Evolutionary conservation across 2,329 filamentous ascomycete genomes (phyloP).

Genomic region (Pyricularia grisea): DNA sequence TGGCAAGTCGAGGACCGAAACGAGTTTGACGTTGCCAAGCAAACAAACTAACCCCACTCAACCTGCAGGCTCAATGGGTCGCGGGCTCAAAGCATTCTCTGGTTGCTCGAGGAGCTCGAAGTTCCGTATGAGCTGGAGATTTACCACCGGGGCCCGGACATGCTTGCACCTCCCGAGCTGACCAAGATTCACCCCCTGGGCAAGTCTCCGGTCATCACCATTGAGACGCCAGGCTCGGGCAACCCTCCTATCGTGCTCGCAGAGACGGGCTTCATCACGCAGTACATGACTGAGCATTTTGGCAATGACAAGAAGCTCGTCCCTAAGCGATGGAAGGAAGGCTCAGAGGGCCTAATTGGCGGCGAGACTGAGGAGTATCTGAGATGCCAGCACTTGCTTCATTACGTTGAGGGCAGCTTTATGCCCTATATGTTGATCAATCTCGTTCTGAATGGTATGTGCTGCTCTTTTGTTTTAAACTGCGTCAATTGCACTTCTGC

Average conservation of each 20-base stretch:
- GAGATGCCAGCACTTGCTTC: constrained; percentile 60
- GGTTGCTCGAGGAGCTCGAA: constrained; percentile 76
- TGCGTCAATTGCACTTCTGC: background rate
- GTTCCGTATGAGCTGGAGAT: constrained; percentile 71
- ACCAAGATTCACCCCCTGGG: constrained; percentile 75
- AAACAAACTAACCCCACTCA: background rate
- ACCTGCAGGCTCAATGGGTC: constrained; percentile 66
- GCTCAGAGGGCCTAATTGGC: constrained; percentile 45
- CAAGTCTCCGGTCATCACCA: constrained; percentile 71
- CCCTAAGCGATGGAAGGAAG: constrained; percentile 45
- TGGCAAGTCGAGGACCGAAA: constrained; percentile 8
- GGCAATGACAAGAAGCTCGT: constrained; percentile 34
- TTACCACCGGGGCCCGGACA: constrained; percentile 55
- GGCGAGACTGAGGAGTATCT: constrained; percentile 53
- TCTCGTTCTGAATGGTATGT: constrained; percentile 47
- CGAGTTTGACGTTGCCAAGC: too few species aligned
- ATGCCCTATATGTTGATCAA: constrained; percentile 62
- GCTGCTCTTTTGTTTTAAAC: background rate
- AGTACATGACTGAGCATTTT: constrained; percentile 69
- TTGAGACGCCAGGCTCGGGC: constrained; percentile 34
- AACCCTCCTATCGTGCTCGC: constrained; percentile 53
- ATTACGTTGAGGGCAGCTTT: constrained; percentile 77
- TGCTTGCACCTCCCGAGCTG: constrained; percentile 66
- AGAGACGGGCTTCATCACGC: constrained; percentile 71
- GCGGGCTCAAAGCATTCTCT: constrained; percentile 72